A percentile compares a stretch with the other conserved stretches of the same genome.
These are phyloP conservation scores for Helotiales sp. DNA, from an alignment of 2,329 filamentous ascomycete species.

Conservation along the genomic window DNA sequence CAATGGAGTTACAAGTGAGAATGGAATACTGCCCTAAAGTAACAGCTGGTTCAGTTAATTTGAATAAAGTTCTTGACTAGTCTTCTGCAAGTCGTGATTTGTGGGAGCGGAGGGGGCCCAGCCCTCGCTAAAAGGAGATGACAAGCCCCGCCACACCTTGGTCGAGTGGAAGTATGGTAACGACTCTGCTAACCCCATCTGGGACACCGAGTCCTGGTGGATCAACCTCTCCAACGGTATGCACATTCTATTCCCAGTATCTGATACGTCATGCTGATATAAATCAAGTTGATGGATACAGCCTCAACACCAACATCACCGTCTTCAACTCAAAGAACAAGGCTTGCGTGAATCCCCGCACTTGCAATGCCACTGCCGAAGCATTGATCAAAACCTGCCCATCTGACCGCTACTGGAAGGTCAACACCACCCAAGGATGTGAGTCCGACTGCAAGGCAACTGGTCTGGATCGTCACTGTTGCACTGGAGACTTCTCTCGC, in stretches of 20 bases:
- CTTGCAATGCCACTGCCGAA: background rate
- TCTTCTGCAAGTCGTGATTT: no score
- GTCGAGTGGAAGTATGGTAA: slow-evolving; percentile 6
- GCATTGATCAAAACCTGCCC: slow-evolving; percentile 1
- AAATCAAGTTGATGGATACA: slow-evolving; percentile 6
- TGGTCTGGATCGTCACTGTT: slow-evolving; percentile 5
- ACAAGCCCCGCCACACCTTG: background rate
- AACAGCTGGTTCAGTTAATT: no score
- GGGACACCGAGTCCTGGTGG: background rate
- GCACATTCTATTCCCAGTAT: background rate
- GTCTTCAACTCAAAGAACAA: background rate
- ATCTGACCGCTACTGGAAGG: background rate
- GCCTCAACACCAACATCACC: slow-evolving; percentile 10
- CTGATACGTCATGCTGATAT: background rate
- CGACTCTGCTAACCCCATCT: background rate
- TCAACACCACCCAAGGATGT: background rate
- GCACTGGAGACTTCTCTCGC: background rate
- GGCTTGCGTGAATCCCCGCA: background rate
- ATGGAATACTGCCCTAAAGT: no score
- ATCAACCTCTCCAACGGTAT: background rate
- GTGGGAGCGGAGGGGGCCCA: no score
- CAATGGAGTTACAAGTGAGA: no score
- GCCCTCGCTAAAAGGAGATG: no score
- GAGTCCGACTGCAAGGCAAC: slow-evolving; percentile 16
- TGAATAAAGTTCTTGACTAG: no score